These are phyloP conservation scores for rapeseed (Brassica napus) DNA, from an alignment of 345 rosid genomes.

Conservation along the genomic window Da-Ae NC_063452.1:31261501-31262000, in stretches of 20 bases:
- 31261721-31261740: slow-evolving; percentile 51
- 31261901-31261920: too few relatives aligned
- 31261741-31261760: slow-evolving; percentile 78
- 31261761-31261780: slow-evolving; percentile 68
- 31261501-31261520: neutral
- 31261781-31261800: slow-evolving; percentile 86
- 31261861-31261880: slow-evolving; percentile 7
- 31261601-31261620: slow-evolving; percentile 64
- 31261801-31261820: slow-evolving; percentile 95
- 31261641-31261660: slow-evolving; percentile 44
- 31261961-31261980: slow-evolving; percentile 88
- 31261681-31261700: neutral
- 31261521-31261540: neutral
- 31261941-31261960: slow-evolving; percentile 75
- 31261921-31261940: slow-evolving; percentile 39
- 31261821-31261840: slow-evolving; percentile 79
- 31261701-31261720: neutral
- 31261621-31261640: slow-evolving; percentile 87
- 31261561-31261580: neutral
- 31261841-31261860: slow-evolving; percentile 62
- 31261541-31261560: neutral
- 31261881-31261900: too few relatives aligned
- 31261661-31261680: neutral
- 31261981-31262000: slow-evolving; percentile 73
- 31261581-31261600: slow-evolving; percentile 63